Percentiles rank a stretch among this genome's conserved stretches.
These are phyloP conservation scores for Nelumbo lutea DNA, from an alignment of 164 flowering plant genomes.

Conservation along the genomic window DNA sequence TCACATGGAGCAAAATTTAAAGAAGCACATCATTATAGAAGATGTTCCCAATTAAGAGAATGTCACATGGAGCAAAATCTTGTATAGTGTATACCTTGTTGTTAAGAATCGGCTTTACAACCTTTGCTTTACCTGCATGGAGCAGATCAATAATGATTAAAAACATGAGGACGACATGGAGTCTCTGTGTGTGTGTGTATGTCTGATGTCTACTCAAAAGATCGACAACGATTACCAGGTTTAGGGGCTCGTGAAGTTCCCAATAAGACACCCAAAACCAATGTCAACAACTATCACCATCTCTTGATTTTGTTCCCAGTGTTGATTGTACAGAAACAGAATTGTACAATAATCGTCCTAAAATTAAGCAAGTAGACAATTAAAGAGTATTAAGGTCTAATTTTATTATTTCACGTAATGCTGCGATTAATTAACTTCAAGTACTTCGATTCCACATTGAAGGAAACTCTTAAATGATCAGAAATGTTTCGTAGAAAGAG, in stretches of 20 bases:
- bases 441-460: no score
- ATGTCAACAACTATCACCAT: slow-evolving; percentile 39
- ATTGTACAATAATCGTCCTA: no score
- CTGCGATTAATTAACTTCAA: no score
- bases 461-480: no score
- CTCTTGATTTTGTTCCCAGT: slow-evolving; percentile 12
- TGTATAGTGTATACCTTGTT: slow-evolving; percentile 13
- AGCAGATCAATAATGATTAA: background rate
- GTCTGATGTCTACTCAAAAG: background rate
- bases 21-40: background rate
- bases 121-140: slow-evolving; percentile 9
- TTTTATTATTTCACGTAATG: no score
- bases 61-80: slow-evolving; percentile 22
- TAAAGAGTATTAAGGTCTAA: no score
- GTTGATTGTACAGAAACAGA: slow-evolving; percentile 4
- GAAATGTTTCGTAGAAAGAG: no score
- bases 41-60: background rate
- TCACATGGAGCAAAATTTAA: slow-evolving; percentile 21
- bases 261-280: slow-evolving; percentile 38
- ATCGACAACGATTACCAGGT: slow-evolving; percentile 9
- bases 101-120: slow-evolving; percentile 1
- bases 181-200: background rate
- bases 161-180: background rate
- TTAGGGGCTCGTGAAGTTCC: slow-evolving; percentile 26
- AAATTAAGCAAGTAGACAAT: no score